Evolutionary conservation across 2,329 filamentous ascomycete genomes (phyloP).

Genomic region (Alternaria sp.): DNA sequence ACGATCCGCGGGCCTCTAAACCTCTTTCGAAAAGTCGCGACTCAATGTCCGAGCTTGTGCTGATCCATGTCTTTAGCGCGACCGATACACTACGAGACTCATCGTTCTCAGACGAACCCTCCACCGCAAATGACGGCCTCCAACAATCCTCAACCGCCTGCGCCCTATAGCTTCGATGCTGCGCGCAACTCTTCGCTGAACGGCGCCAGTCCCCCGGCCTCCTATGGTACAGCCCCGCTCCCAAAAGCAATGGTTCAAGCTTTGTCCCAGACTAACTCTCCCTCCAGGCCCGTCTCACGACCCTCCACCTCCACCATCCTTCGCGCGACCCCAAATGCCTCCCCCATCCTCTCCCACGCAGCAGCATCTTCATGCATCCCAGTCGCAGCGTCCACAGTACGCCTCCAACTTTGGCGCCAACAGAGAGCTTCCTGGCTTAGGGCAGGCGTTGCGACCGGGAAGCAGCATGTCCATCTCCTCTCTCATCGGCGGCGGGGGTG

Average conservation of each 20-base stretch:
- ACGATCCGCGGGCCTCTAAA: slow-evolving; percentile 24
- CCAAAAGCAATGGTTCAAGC: slow-evolving; percentile 15
- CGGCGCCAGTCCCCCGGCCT: slow-evolving; percentile 44
- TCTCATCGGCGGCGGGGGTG: slow-evolving; percentile 68
- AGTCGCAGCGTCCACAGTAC: slow-evolving; percentile 56
- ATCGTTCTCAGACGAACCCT: slow-evolving; percentile 40
- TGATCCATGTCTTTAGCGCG: slow-evolving; percentile 39
- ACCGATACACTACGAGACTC: slow-evolving; percentile 35
- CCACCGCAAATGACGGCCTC: slow-evolving; percentile 46
- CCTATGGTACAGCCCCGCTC: slow-evolving; percentile 43
- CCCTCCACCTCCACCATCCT: slow-evolving; percentile 54
- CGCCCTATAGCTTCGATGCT: slow-evolving; percentile 54
- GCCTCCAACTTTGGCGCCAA: slow-evolving; percentile 53
- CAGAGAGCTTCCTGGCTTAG: slow-evolving; percentile 64
- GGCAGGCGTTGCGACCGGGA: slow-evolving; percentile 63
- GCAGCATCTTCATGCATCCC: slow-evolving; percentile 49
- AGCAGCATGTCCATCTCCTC: slow-evolving; percentile 79
- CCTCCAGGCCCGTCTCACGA: slow-evolving; percentile 47
- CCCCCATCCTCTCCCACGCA: slow-evolving; percentile 59
- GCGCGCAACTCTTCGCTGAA: slow-evolving; percentile 56
- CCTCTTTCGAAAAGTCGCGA: slow-evolving; percentile 24
- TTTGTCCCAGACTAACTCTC: slow-evolving; percentile 36
- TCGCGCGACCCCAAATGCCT: slow-evolving; percentile 57
- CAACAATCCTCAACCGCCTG: slow-evolving; percentile 42
- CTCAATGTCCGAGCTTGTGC: slow-evolving; percentile 19